A percentile compares a stretch with the other conserved stretches of the same genome.
Conservation (phyloP, 257 asterid species). For the Lycium barbarum region DNA sequence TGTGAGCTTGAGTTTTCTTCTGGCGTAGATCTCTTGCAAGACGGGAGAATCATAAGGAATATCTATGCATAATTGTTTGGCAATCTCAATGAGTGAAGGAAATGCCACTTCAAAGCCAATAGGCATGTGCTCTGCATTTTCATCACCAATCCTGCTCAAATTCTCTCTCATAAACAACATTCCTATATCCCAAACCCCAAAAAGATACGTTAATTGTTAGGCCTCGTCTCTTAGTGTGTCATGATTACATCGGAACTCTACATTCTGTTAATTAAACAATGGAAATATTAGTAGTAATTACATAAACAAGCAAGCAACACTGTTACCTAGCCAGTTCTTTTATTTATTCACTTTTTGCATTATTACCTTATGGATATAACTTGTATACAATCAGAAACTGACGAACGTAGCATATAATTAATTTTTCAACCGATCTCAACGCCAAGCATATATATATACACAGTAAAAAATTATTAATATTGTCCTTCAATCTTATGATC, state of each 20-base stretch:
- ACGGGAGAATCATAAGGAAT: slow-evolving; percentile 61
- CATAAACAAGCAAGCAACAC: neutral
- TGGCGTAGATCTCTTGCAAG: slow-evolving; percentile 60
- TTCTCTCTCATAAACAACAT: slow-evolving; percentile 58
- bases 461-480: too few relatives aligned
- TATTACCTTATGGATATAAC: neutral
- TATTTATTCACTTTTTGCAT: neutral
- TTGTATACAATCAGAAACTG: too few relatives aligned
- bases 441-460: too few relatives aligned
- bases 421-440: too few relatives aligned
- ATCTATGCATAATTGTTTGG: slow-evolving; percentile 57
- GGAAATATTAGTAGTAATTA: neutral
- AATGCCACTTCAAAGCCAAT: slow-evolving; percentile 88
- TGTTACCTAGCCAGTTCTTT: neutral
- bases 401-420: too few relatives aligned
- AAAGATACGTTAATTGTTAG: neutral
- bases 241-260: neutral
- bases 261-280: neutral
- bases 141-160: slow-evolving; percentile 62
- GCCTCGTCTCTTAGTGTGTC: neutral
- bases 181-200: slow-evolving; percentile 47
- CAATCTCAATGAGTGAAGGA: slow-evolving; percentile 82
- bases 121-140: slow-evolving; percentile 84
- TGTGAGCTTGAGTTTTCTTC: slow-evolving; percentile 66
- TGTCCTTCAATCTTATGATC: too few relatives aligned